These are phyloP conservation scores for Ophiognomonia clavigignenti-juglandacearum DNA, from an alignment of 2,329 filamentous ascomycete species.

Conservation along the genomic window DNA sequence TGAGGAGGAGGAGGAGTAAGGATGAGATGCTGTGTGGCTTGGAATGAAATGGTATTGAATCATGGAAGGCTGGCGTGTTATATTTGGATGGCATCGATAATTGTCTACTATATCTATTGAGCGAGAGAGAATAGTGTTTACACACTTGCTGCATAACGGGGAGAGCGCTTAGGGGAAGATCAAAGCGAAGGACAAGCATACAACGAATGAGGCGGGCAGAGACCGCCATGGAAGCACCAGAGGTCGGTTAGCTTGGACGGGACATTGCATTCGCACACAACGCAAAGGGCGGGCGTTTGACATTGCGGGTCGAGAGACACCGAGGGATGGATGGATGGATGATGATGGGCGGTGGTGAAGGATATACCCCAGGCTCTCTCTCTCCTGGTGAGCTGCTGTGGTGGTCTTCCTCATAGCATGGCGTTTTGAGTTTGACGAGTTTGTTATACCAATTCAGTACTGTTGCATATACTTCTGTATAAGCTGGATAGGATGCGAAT, in stretches of 20 bases:
- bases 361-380: slow-evolving; percentile 5
- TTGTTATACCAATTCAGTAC: neutral
- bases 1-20: slow-evolving; percentile 9
- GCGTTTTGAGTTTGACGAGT: neutral
- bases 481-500: no score
- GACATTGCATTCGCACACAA: neutral
- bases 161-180: neutral
- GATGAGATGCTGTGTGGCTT: no score
- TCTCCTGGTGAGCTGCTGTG: no score
- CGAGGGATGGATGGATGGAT: neutral
- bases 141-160: no score
- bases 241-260: neutral
- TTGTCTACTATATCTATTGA: slow-evolving; percentile 6
- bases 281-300: slow-evolving; percentile 1
- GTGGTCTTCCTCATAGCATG: slow-evolving; percentile 6
- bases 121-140: slow-evolving; percentile 1
- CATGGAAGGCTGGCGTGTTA: neutral
- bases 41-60: neutral
- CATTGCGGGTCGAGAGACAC: neutral
- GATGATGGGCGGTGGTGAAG: neutral
- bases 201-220: neutral
- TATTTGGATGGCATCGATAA: slow-evolving; percentile 8
- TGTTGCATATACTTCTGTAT: no score
- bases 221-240: neutral
- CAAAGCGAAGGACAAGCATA: neutral